phyloP scores from a whole-genome alignment of 2,329 filamentous ascomycete species.

The Fusarium sp. region DNA sequence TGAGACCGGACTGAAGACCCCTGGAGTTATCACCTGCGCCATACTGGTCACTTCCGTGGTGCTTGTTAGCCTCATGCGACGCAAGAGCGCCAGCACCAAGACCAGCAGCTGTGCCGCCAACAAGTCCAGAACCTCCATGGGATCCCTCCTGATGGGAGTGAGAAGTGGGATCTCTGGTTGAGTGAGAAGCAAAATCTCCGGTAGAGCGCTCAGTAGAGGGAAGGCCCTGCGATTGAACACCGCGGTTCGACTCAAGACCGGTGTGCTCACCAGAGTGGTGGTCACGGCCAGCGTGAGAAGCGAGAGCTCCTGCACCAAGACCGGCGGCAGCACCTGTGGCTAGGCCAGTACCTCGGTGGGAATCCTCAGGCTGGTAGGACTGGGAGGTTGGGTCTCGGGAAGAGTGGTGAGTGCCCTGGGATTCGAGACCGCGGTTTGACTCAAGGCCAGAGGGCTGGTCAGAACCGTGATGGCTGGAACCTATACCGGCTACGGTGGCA shows the following conservation, averaged over 20 bases:
- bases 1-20: background rate
- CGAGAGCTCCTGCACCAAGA: slow-evolving; percentile 22
- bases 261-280: no score
- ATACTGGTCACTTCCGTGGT: background rate
- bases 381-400: background rate
- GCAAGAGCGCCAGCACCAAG: slow-evolving; percentile 25
- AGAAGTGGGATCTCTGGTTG: background rate
- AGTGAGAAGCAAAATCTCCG: background rate
- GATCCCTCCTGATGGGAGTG: background rate
- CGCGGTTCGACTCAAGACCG: no score
- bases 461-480: slow-evolving; percentile 15
- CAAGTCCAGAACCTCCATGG: background rate
- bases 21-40: background rate
- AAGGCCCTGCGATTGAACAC: no score
- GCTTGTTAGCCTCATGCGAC: slow-evolving; percentile 1
- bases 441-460: background rate
- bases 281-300: slow-evolving; percentile 1
- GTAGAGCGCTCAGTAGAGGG: background rate
- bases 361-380: background rate
- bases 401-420: background rate
- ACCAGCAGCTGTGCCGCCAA: slow-evolving; percentile 20
- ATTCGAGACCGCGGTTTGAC: background rate
- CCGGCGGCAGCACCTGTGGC: slow-evolving; percentile 20
- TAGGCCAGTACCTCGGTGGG: background rate
- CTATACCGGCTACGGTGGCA: slow-evolving; percentile 24